These are phyloP conservation scores for Anaeramoeba flamelloides DNA, from an alignment of 78 protist genomes.

Conservation along the genomic window DNA sequence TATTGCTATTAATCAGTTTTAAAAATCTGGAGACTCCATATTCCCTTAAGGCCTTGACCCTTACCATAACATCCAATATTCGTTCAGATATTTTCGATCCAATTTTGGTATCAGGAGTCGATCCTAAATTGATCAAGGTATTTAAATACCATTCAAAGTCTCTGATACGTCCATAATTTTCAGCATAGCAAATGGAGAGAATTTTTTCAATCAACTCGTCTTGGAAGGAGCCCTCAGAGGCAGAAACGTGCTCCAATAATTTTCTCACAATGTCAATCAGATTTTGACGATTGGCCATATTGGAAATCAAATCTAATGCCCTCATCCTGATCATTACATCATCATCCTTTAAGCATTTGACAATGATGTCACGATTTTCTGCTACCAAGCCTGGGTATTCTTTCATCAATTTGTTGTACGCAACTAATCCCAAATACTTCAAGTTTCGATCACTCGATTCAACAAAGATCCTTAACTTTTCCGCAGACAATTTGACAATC, in stretches of 20 bases:
- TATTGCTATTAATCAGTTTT: neutral
- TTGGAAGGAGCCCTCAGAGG: neutral
- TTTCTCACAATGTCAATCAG: neutral
- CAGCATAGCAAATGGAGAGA: neutral
- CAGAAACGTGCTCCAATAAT: neutral
- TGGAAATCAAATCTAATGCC: neutral
- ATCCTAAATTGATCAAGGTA: neutral
- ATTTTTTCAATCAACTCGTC: neutral
- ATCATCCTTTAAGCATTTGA: neutral
- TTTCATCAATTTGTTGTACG: neutral
- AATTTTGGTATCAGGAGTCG: neutral
- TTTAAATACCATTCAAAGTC: neutral
- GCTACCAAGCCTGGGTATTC: neutral
- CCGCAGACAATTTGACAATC: neutral
- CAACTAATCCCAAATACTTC: neutral
- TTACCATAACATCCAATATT: neutral
- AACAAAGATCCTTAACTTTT: neutral
- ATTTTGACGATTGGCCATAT: neutral
- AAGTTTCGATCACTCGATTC: neutral
- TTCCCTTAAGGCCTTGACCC: neutral
- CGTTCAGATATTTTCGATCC: neutral
- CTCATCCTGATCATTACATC: neutral
- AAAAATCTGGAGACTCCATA: neutral
- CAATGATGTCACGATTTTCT: neutral
- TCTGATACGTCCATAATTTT: neutral